These are phyloP conservation scores for Cladosporium sp. DNA, from an alignment of 2,329 filamentous ascomycete species.

Conservation along the genomic window DNA sequence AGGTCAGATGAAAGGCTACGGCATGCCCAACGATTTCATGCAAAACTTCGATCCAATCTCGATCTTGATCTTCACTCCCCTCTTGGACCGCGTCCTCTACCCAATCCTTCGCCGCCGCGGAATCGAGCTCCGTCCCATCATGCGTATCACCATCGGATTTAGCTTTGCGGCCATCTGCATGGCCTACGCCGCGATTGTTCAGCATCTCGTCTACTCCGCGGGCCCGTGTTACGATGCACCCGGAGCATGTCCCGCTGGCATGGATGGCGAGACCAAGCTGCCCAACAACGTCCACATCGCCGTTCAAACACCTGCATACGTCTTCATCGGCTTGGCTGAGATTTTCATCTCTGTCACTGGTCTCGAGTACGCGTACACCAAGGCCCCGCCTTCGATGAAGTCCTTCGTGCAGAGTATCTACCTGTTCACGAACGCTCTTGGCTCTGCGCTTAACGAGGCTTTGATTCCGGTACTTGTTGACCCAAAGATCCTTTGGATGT, in stretches of 20 bases:
- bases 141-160: slow-evolving; percentile 56
- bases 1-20: slow-evolving; percentile 49
- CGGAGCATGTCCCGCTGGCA: slow-evolving; percentile 41
- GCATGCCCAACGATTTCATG: slow-evolving; percentile 52
- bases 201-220: slow-evolving; percentile 57
- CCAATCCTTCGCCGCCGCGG: slow-evolving; percentile 46
- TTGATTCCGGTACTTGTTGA: slow-evolving; percentile 63
- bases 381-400: slow-evolving; percentile 51
- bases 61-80: slow-evolving; percentile 50
- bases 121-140: slow-evolving; percentile 52
- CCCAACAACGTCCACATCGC: slow-evolving; percentile 50
- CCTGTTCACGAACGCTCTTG: slow-evolving; percentile 61
- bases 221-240: slow-evolving; percentile 56
- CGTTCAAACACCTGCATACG: slow-evolving; percentile 49
- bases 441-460: slow-evolving; percentile 62
- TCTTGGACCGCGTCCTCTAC: slow-evolving; percentile 50
- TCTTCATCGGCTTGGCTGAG: slow-evolving; percentile 49
- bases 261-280: slow-evolving; percentile 34
- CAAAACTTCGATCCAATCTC: slow-evolving; percentile 52
- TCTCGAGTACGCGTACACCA: slow-evolving; percentile 51
- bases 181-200: slow-evolving; percentile 59
- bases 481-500: slow-evolving; percentile 67
- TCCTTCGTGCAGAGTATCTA: slow-evolving; percentile 47
- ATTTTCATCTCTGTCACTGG: slow-evolving; percentile 53
- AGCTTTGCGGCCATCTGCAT: slow-evolving; percentile 56